Evolutionary conservation across 83 land plant species (phyloP).

Genomic region (Picea abies): DNA sequence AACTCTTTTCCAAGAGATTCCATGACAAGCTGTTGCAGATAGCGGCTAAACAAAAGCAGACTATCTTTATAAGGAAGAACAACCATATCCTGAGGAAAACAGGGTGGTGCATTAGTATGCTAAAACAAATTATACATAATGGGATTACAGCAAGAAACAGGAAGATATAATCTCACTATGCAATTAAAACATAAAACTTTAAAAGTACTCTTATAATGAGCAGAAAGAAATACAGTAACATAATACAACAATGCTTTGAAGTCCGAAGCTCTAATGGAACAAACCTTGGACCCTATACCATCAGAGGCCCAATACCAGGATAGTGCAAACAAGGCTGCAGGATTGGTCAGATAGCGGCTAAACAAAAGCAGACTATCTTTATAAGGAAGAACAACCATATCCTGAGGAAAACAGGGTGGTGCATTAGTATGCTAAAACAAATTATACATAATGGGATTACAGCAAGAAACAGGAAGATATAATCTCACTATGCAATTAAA

Average conservation of each 20-base stretch:
- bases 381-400: conserved; percentile 99
- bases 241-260: conserved; percentile 2
- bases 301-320: conserved; percentile 98
- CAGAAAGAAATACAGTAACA: background rate
- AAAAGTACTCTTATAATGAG: background rate
- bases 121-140: background rate
- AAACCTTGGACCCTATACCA: conserved; percentile 93
- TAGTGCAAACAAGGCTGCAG: conserved; percentile 86
- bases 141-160: conserved; percentile 10
- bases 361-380: conserved; percentile 95
- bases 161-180: background rate
- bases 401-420: conserved; percentile 42
- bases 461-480: background rate
- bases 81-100: conserved; percentile 86
- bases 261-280: background rate
- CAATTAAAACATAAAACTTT: background rate
- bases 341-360: conserved; percentile 89
- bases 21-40: conserved; percentile 97
- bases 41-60: conserved; percentile 90
- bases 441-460: background rate
- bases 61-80: conserved; percentile 99
- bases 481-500: background rate
- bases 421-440: conserved; percentile 6
- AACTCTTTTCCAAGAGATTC: conserved; percentile 97
- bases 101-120: conserved; percentile 3